Evolutionary conservation across 495 filamentous ascomycete genomes (phyloP).

Genomic region (Talaromyces liani): DNA sequence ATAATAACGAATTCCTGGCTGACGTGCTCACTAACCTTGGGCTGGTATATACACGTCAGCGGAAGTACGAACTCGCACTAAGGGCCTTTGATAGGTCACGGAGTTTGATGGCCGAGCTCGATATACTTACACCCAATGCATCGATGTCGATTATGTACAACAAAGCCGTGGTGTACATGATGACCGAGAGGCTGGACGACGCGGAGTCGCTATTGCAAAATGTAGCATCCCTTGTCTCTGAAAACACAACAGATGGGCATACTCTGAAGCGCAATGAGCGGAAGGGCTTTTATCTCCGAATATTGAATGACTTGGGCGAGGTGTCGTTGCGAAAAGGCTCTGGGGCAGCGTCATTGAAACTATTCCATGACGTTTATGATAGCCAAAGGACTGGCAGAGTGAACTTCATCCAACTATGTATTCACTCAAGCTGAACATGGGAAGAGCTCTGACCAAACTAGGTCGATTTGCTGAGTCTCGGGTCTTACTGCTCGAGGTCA

Average conservation of each 20-base stretch:
- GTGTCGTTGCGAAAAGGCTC: not conserved
- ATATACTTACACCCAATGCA: not conserved
- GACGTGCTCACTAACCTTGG: too few species aligned
- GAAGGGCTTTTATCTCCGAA: not conserved
- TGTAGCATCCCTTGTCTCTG: not conserved
- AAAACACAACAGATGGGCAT: not conserved
- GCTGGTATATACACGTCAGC: too few species aligned
- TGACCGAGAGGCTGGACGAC: not conserved
- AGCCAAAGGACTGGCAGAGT: not conserved
- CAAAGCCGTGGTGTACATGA: not conserved
- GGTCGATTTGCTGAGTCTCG: not conserved
- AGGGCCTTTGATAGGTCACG: not conserved
- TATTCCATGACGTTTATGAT: not conserved
- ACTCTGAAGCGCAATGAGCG: not conserved
- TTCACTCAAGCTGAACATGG: constrained; percentile 6
- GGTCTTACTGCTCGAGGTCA: not conserved
- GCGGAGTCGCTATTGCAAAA: not conserved
- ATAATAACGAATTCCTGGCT: too few species aligned
- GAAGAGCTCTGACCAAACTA: not conserved
- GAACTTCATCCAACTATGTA: not conserved
- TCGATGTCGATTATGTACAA: constrained; percentile 1
- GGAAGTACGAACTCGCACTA: not conserved
- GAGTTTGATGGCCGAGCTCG: not conserved
- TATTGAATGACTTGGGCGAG: constrained; percentile 1
- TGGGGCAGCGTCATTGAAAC: not conserved